These are phyloP conservation scores for Blastomyces gilchristii DNA, from an alignment of 2,329 filamentous ascomycete genomes.

Conservation along the genomic window DNA sequence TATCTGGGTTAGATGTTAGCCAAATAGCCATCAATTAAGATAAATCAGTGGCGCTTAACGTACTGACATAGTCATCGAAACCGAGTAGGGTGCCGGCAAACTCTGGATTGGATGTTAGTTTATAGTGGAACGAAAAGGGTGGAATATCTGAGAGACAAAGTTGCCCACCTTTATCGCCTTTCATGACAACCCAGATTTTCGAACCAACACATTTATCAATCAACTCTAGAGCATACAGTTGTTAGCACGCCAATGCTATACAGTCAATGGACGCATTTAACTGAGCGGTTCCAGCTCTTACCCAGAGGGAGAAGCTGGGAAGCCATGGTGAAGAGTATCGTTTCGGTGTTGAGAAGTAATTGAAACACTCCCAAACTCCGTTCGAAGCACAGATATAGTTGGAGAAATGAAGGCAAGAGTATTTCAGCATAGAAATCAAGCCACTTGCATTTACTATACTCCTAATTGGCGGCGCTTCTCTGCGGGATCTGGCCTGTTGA, in stretches of 20 bases:
- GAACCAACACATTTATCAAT: slow-evolving; percentile 99
- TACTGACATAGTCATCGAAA: slow-evolving; percentile 99
- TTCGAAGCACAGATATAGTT: background rate
- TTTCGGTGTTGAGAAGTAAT: background rate
- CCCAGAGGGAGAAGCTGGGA: slow-evolving; percentile 65
- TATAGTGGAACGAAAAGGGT: background rate
- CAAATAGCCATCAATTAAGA: background rate
- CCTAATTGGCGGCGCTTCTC: background rate
- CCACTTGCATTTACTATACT: background rate
- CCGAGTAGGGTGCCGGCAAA: slow-evolving; percentile 90
- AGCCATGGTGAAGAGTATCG: slow-evolving; percentile 42
- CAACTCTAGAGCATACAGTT: slow-evolving; percentile 52
- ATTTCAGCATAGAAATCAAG: background rate
- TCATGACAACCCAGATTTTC: slow-evolving; percentile 98
- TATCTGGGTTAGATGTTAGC: slow-evolving; percentile 50
- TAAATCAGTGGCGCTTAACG: slow-evolving; percentile 39
- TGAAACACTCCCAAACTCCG: background rate
- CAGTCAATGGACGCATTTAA: slow-evolving; percentile 9
- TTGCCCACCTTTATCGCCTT: slow-evolving; percentile 80
- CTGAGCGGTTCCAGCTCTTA: slow-evolving; percentile 27
- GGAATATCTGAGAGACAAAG: background rate
- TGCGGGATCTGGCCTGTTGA: background rate
- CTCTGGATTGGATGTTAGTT: slow-evolving; percentile 47
- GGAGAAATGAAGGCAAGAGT: background rate
- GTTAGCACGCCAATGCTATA: slow-evolving; percentile 7